These are phyloP conservation scores for Penicillium sp. DNA, from an alignment of 2,329 filamentous ascomycete species.

Conservation along the genomic window DNA sequence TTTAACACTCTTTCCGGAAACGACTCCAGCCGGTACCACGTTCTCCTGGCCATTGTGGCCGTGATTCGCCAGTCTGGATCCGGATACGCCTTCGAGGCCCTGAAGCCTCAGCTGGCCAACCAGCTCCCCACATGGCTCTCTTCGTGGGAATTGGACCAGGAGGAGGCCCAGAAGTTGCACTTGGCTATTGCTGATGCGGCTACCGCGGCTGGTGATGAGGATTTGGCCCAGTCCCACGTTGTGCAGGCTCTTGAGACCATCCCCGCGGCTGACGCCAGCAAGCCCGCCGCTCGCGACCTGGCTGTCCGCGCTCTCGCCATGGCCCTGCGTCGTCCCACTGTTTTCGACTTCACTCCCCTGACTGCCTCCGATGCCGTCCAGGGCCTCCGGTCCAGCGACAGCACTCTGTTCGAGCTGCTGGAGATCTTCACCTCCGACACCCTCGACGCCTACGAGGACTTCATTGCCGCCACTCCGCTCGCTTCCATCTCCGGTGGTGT, in stretches of 20 bases:
- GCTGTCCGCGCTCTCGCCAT: constrained; percentile 65
- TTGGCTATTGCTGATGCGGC: constrained; percentile 80
- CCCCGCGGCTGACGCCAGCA: constrained; percentile 57
- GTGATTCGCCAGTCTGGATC: constrained; percentile 74
- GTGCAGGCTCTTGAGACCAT: constrained; percentile 76
- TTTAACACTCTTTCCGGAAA: constrained; percentile 86
- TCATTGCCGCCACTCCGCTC: constrained; percentile 64
- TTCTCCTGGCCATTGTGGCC: constrained; percentile 83
- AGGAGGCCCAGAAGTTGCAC: constrained; percentile 82
- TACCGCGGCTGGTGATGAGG: constrained; percentile 71
- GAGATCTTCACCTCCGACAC: constrained; percentile 94
- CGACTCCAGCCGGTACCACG: constrained; percentile 81
- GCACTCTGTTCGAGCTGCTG: constrained; percentile 84
- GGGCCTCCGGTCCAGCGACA: constrained; percentile 79
- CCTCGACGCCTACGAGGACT: constrained; percentile 93
- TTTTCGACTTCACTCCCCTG: constrained; percentile 73
- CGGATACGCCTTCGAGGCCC: constrained; percentile 74
- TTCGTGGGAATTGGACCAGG: constrained; percentile 78
- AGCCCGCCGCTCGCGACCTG: constrained; percentile 57
- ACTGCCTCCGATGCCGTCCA: constrained; percentile 75
- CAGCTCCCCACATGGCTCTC: constrained; percentile 78
- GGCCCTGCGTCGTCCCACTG: constrained; percentile 64
- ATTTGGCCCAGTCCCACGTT: constrained; percentile 73
- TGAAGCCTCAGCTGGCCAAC: constrained; percentile 77
- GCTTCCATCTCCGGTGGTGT: constrained; percentile 75